phyloP scores from a whole-genome alignment of 2,329 filamentous ascomycete genomes.

The Arthrobotrys iridis region DNA sequence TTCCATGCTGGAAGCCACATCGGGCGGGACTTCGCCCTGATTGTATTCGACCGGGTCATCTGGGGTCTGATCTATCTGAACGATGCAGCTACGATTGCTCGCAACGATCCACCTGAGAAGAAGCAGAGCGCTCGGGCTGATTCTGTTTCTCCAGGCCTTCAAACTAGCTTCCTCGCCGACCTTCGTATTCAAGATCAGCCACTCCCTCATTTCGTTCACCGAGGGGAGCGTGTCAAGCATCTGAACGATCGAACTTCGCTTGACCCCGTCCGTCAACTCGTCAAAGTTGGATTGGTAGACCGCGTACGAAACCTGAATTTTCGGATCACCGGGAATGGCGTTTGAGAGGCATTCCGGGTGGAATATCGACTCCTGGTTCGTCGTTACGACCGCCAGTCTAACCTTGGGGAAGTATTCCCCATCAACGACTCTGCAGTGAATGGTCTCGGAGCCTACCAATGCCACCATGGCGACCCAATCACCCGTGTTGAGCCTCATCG shows the following conservation, averaged over 20 bases:
- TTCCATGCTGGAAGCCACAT: constrained; percentile 28
- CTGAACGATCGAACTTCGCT: constrained; percentile 66
- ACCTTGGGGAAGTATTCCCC: constrained; percentile 64
- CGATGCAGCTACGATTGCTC: constrained; percentile 86
- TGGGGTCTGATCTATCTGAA: constrained; percentile 71
- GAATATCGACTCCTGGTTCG: constrained; percentile 9
- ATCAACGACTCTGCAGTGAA: constrained; percentile 67
- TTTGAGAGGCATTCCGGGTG: not conserved
- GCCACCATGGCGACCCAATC: constrained; percentile 66
- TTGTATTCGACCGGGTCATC: constrained; percentile 56
- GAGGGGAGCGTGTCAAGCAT: constrained; percentile 71
- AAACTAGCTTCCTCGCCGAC: constrained; percentile 56
- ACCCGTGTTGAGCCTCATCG: constrained; percentile 63
- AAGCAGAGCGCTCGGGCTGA: constrained; percentile 74
- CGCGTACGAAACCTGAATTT: constrained; percentile 54
- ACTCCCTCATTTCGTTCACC: constrained; percentile 69
- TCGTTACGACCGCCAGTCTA: constrained; percentile 56
- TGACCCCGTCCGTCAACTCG: constrained; percentile 63
- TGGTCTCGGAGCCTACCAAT: constrained; percentile 37
- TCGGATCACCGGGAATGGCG: not conserved
- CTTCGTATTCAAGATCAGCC: constrained; percentile 61
- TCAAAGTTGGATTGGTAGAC: constrained; percentile 71
- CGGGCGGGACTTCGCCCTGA: constrained; percentile 4
- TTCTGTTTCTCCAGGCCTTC: constrained; percentile 67
- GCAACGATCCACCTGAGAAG: constrained; percentile 88